phyloP scores from a whole-genome alignment of 441 rosid species.

The Mallotus repandus region DNA sequence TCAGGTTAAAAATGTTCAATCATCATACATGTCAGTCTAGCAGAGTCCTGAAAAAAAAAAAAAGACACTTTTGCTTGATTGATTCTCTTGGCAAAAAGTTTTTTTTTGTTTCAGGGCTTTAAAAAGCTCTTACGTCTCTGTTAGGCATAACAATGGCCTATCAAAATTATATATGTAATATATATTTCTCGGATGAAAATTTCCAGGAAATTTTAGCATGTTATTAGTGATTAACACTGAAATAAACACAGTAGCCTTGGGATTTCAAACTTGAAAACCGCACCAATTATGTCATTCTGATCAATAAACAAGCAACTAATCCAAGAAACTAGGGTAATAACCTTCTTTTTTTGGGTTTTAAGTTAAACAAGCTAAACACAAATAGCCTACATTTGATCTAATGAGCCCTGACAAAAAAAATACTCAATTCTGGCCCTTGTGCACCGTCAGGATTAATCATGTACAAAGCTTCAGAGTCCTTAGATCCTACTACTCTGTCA shows the following conservation, averaged over 20 bases:
- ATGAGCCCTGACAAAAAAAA: slow-evolving; percentile 75
- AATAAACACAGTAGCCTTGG: neutral
- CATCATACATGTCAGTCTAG: too few relatives aligned
- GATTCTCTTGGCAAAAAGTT: too few relatives aligned
- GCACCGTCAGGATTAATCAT: slow-evolving; percentile 96
- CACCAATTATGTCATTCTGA: neutral
- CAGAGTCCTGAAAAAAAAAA: too few relatives aligned
- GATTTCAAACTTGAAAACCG: neutral
- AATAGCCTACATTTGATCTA: slow-evolving; percentile 19
- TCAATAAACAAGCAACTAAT: slow-evolving; percentile 6
- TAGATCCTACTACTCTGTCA: slow-evolving; percentile 79
- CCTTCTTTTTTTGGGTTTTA: too few relatives aligned
- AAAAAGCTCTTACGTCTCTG: too few relatives aligned
- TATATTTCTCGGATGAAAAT: too few relatives aligned
- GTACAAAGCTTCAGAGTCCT: slow-evolving; percentile 82
- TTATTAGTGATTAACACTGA: neutral
- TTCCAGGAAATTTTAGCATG: neutral
- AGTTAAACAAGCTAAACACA: too few relatives aligned
- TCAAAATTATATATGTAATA: too few relatives aligned
- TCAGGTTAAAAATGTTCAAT: too few relatives aligned
- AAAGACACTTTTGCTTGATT: too few relatives aligned
- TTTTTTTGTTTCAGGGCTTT: too few relatives aligned
- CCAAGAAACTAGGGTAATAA: neutral
- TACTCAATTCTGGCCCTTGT: slow-evolving; percentile 76
- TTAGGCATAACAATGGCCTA: too few relatives aligned